phyloP scores from a whole-genome alignment of 371 early-diverging fungal genomes.

The Mucor sp. region DNA sequence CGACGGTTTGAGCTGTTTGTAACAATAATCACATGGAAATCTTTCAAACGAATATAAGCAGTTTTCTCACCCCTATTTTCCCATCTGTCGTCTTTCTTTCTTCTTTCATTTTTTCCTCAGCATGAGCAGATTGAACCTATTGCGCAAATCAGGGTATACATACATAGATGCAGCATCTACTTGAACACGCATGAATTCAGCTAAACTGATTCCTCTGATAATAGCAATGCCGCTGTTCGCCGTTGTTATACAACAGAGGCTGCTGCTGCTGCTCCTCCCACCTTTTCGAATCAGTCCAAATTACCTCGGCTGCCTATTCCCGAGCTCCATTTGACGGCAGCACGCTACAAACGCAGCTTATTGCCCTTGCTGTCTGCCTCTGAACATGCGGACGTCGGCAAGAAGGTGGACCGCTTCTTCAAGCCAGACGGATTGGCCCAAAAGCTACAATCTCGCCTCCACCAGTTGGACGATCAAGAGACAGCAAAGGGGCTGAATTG shows the following conservation, averaged over 20 bases:
- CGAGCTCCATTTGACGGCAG: slow-evolving; percentile 67
- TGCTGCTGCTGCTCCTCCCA: slow-evolving; percentile 30
- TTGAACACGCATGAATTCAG: neutral
- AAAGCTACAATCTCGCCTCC: slow-evolving; percentile 74
- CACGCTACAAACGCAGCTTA: slow-evolving; percentile 71
- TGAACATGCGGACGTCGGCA: slow-evolving; percentile 55
- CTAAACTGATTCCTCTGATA: neutral
- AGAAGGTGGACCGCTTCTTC: slow-evolving; percentile 68
- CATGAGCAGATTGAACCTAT: neutral
- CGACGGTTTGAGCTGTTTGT: neutral
- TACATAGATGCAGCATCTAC: too few relatives aligned
- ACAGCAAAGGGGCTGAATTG: slow-evolving; percentile 61
- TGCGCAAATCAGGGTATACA: neutral
- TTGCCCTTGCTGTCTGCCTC: slow-evolving; percentile 59
- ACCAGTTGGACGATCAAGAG: slow-evolving; percentile 58
- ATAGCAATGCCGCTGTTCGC: neutral
- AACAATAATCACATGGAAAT: slow-evolving; percentile 4
- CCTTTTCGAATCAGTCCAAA: slow-evolving; percentile 74
- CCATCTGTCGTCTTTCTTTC: neutral
- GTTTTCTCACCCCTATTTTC: neutral
- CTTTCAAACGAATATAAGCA: neutral
- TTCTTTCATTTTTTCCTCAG: neutral
- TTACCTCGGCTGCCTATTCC: slow-evolving; percentile 88
- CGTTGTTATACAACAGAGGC: neutral
- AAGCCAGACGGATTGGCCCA: slow-evolving; percentile 66